Evolutionary conservation across 2,329 filamentous ascomycete genomes (phyloP).

Genomic region (Cephalotrichum gorgonifer): DNA sequence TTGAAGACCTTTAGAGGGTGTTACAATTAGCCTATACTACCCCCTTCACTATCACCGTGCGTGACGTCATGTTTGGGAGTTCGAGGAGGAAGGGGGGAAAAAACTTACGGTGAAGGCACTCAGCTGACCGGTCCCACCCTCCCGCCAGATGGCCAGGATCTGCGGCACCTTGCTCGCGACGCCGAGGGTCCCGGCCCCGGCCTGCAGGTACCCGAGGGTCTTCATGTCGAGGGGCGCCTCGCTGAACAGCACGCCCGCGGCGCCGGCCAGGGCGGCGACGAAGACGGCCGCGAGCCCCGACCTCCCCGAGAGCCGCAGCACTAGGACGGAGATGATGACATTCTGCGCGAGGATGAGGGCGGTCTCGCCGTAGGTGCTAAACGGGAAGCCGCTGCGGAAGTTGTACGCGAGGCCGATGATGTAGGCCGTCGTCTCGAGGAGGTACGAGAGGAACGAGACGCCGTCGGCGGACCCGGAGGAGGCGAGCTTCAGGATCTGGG

Average conservation of each 20-base stretch:
- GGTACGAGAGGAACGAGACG: slow-evolving; percentile 80
- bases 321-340: slow-evolving; percentile 75
- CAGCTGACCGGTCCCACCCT: slow-evolving; percentile 88
- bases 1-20: slow-evolving; percentile 79
- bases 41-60: too few relatives aligned
- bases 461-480: slow-evolving; percentile 71
- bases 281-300: slow-evolving; percentile 62
- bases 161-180: slow-evolving; percentile 91
- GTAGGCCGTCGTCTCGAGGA: slow-evolving; percentile 82
- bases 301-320: slow-evolving; percentile 72
- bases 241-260: slow-evolving; percentile 60
- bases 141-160: slow-evolving; percentile 73
- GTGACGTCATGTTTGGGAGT: slow-evolving; percentile 2
- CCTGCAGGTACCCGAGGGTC: slow-evolving; percentile 66
- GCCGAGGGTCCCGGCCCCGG: slow-evolving; percentile 70
- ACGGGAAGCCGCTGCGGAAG: slow-evolving; percentile 80
- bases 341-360: slow-evolving; percentile 89
- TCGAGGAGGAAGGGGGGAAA: background rate
- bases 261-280: slow-evolving; percentile 63
- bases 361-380: slow-evolving; percentile 94
- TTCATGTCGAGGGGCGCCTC: slow-evolving; percentile 54
- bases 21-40: background rate
- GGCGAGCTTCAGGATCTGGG: slow-evolving; percentile 89
- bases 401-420: slow-evolving; percentile 91
- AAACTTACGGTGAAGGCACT: slow-evolving; percentile 84